These are phyloP conservation scores for Phytophthora sansomeana DNA, from an alignment of 352 stramenopile species.

Conservation along the genomic window DNA sequence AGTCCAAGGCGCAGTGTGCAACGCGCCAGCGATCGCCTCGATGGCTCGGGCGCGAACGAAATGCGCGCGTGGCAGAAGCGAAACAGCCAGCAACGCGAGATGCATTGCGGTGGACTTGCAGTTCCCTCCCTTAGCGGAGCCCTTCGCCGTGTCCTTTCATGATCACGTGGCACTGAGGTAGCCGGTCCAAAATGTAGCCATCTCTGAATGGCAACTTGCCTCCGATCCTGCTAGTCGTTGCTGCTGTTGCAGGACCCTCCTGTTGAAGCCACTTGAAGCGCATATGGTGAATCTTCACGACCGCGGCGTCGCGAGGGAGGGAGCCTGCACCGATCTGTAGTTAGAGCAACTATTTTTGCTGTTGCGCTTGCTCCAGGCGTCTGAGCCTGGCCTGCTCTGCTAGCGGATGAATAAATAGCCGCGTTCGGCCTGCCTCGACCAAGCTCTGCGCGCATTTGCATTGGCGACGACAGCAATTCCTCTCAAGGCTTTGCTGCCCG, in stretches of 20 bases:
- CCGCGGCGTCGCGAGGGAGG: neutral
- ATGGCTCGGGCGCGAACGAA: neutral
- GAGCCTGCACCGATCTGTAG: constrained; percentile 7
- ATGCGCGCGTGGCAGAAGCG: constrained; percentile 4
- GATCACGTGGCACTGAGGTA: constrained; percentile 20
- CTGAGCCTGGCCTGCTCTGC: constrained; percentile 1
- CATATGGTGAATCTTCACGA: neutral
- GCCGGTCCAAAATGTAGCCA: constrained; percentile 33
- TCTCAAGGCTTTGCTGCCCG: neutral
- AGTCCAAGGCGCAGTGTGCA: too few relatives aligned
- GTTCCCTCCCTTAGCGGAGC: constrained; percentile 2
- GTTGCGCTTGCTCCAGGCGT: constrained; percentile 2
- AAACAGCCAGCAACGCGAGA: neutral
- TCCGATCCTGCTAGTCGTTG: neutral
- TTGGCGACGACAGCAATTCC: constrained; percentile 3
- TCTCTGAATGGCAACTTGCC: neutral
- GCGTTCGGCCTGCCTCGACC: neutral
- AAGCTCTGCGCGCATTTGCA: constrained; percentile 5
- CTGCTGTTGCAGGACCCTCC: neutral
- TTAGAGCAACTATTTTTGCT: constrained; percentile 37
- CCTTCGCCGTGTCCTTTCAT: constrained; percentile 8
- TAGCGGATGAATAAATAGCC: constrained; percentile 18
- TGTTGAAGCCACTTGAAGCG: neutral
- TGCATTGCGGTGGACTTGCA: neutral
- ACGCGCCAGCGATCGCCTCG: constrained; percentile 4